phyloP scores from a whole-genome alignment of 441 rosid genomes.

The Geranium incanum region DNA sequence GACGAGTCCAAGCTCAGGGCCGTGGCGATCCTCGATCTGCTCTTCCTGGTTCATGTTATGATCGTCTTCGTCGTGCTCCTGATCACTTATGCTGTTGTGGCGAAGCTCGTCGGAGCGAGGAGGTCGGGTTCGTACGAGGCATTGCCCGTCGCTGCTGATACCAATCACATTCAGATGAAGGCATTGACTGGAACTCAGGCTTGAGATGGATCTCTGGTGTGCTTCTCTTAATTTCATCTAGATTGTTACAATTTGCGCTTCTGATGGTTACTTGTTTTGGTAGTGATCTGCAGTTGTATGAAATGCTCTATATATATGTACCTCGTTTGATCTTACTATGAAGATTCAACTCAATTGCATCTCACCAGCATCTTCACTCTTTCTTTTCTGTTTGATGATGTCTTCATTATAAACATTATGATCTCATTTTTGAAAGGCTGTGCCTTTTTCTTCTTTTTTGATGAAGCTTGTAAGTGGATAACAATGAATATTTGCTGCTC shows the following conservation, averaged over 20 bases:
- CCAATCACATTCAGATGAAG: constrained; percentile 87
- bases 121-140: constrained; percentile 77
- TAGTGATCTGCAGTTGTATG: constrained; percentile 3
- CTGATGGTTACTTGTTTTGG: constrained; percentile 4
- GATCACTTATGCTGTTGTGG: constrained; percentile 45
- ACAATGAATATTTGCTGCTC: not conserved
- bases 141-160: constrained; percentile 50
- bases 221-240: not conserved
- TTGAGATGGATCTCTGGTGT: constrained; percentile 27
- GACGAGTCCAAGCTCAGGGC: constrained; percentile 75
- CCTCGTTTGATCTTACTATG: not conserved
- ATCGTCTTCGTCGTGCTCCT: constrained; percentile 50
- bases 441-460: not conserved
- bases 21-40: constrained; percentile 71
- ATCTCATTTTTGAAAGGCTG: not conserved
- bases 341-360: not conserved
- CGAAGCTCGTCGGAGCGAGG: constrained; percentile 40
- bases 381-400: not conserved
- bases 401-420: not conserved
- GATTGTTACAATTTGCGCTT: not conserved
- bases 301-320: not conserved
- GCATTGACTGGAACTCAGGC: constrained; percentile 85
- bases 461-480: not conserved
- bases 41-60: constrained; percentile 66
- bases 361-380: not conserved